Percentiles rank a stretch among this genome's conserved stretches.
phyloP scores from a whole-genome alignment of 768 basidiomycete genomes.

The Mycena capillaripes region DNA sequence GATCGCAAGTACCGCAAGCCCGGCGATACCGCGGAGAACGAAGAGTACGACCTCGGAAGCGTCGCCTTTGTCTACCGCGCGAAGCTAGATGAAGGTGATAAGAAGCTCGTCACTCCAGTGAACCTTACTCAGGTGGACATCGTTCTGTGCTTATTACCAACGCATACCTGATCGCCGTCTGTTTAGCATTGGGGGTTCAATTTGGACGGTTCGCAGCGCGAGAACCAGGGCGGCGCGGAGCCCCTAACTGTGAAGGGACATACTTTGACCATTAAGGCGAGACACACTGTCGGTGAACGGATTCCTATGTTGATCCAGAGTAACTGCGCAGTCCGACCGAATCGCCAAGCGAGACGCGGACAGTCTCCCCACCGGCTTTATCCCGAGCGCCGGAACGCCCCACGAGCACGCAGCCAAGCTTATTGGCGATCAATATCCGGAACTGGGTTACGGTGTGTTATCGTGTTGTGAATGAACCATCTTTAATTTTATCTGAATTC shows the following conservation, averaged over 20 bases:
- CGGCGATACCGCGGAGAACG: slow-evolving; percentile 40
- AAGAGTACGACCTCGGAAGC: slow-evolving; percentile 71
- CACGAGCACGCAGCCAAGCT: slow-evolving; percentile 65
- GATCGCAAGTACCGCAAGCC: slow-evolving; percentile 46
- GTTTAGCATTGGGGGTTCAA: slow-evolving; percentile 87
- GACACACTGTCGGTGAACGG: background rate
- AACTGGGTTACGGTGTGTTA: slow-evolving; percentile 70
- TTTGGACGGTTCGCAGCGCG: slow-evolving; percentile 74
- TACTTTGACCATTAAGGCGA: slow-evolving; percentile 56
- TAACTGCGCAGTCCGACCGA: slow-evolving; percentile 63
- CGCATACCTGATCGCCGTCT: background rate
- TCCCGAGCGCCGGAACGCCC: slow-evolving; percentile 59
- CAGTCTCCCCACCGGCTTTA: slow-evolving; percentile 68
- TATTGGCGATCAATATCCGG: slow-evolving; percentile 72
- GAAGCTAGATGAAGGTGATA: slow-evolving; percentile 64
- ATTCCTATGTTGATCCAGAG: background rate
- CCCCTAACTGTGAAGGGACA: slow-evolving; percentile 67
- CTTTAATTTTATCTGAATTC: slow-evolving; percentile 14
- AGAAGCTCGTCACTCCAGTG: slow-evolving; percentile 72
- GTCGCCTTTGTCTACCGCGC: slow-evolving; percentile 79
- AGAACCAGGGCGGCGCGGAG: slow-evolving; percentile 47
- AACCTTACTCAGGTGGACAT: slow-evolving; percentile 78
- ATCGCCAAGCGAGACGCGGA: slow-evolving; percentile 66
- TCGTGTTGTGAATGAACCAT: background rate
- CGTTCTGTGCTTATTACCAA: background rate